phyloP scores from a whole-genome alignment of 129 eudicot genomes.

The Flaveria brownii region DNA sequence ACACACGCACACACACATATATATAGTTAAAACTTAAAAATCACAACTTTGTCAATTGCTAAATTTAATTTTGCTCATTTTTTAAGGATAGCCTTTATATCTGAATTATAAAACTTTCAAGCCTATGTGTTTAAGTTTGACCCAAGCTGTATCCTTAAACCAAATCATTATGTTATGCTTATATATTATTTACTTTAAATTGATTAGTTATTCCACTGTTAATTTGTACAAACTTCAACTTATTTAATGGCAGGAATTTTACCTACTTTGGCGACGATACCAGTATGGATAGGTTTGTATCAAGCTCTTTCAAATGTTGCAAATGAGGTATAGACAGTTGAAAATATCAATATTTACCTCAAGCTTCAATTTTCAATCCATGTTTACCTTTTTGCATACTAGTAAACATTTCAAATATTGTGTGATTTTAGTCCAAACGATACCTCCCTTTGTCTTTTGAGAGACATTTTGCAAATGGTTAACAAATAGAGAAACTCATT shows the following conservation, averaged over 20 bases:
- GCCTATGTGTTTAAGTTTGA: neutral
- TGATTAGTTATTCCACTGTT: slow-evolving; percentile 1
- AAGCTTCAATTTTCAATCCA: neutral
- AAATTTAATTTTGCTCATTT: neutral
- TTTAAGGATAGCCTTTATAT: neutral
- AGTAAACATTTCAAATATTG: slow-evolving; percentile 6
- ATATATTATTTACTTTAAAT: neutral
- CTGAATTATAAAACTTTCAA: neutral
- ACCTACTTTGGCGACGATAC: slow-evolving; percentile 99
- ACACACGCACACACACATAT: too few species aligned
- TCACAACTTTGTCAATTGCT: slow-evolving; percentile 12
- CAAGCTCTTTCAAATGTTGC: slow-evolving; percentile 99
- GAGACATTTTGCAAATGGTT: neutral
- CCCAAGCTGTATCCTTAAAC: neutral
- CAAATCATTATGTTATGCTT: neutral
- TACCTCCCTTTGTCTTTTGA: slow-evolving; percentile 10
- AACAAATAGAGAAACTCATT: slow-evolving; percentile 4
- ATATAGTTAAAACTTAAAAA: too few species aligned
- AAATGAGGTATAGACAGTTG: slow-evolving; percentile 68
- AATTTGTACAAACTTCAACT: slow-evolving; percentile 16
- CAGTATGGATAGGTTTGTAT: slow-evolving; percentile 96
- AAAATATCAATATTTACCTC: neutral
- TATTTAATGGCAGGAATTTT: slow-evolving; percentile 66
- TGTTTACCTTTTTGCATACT: slow-evolving; percentile 9
- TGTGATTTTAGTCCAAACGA: slow-evolving; percentile 22